These are phyloP conservation scores for Fallopia convolvulus DNA, from an alignment of 148 eudicot species.

Conservation along the genomic window DNA sequence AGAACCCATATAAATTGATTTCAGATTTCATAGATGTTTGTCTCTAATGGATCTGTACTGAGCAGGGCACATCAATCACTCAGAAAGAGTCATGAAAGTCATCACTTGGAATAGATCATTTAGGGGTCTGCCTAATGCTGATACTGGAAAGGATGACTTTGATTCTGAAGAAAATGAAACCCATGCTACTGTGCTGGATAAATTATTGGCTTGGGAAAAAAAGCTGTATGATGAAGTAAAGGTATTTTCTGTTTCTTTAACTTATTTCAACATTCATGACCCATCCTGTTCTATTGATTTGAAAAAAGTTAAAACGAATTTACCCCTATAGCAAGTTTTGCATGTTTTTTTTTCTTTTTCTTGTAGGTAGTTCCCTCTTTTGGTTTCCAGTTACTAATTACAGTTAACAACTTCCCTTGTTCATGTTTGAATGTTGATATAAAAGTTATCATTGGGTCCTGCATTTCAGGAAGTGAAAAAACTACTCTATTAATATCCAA, in stretches of 20 bases:
- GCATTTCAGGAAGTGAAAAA: neutral
- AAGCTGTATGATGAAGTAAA: slow-evolving; percentile 96
- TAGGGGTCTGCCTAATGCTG: slow-evolving; percentile 45
- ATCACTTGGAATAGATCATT: slow-evolving; percentile 95
- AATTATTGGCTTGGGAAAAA: slow-evolving; percentile 98
- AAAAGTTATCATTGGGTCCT: neutral
- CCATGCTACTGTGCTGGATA: slow-evolving; percentile 91
- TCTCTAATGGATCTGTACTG: slow-evolving; percentile 3
- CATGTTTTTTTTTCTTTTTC: neutral
- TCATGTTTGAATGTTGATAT: neutral
- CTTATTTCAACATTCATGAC: neutral
- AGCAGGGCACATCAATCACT: slow-evolving; percentile 90
- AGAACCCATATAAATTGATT: neutral
- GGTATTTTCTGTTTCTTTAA: slow-evolving; percentile 26
- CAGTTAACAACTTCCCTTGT: neutral
- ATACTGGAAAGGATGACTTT: slow-evolving; percentile 54
- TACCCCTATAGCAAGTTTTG: too few relatives aligned
- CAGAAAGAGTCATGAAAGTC: slow-evolving; percentile 89
- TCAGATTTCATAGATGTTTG: neutral
- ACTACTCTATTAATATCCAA: neutral
- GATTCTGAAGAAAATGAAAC: slow-evolving; percentile 82
- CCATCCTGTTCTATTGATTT: neutral
- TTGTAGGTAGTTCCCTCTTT: neutral
- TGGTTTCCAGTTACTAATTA: neutral
- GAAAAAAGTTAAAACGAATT: too few relatives aligned